Percentiles rank a stretch among this genome's conserved stretches.
Conservation (phyloP, 345 rosid genomes). For the Dimocarpus longan region DNA sequence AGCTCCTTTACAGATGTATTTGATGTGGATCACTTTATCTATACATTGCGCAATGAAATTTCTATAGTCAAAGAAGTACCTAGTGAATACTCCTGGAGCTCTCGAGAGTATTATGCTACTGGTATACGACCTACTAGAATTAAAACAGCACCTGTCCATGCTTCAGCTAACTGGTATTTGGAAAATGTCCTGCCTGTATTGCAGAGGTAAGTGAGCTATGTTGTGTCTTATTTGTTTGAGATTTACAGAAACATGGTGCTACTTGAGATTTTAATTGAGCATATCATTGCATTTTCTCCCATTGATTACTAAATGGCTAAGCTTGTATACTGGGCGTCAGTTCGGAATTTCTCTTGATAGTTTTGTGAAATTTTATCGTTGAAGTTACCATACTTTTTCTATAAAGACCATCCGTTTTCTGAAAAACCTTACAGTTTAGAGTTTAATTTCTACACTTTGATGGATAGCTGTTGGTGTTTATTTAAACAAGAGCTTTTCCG, state of each 20-base stretch:
- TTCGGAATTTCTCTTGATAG: not conserved
- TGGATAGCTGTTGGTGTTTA: not conserved
- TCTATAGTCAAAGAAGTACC: conserved; percentile 72
- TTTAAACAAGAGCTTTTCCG: not conserved
- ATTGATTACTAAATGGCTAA: not conserved
- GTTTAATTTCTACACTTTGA: not conserved
- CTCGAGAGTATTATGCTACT: conserved; percentile 90
- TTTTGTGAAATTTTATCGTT: conserved; percentile 8
- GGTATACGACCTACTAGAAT: conserved; percentile 92
- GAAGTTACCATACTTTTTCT: not conserved
- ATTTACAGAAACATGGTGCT: not conserved
- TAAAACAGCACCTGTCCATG: conserved; percentile 89
- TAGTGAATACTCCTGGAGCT: conserved; percentile 74
- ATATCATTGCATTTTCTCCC: not conserved
- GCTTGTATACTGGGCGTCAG: not conserved
- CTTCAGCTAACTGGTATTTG: conserved; percentile 85
- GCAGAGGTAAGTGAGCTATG: conserved; percentile 60
- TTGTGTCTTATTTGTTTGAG: not conserved
- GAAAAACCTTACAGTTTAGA: not conserved
- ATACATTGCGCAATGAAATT: conserved; percentile 56
- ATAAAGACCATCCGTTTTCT: not conserved
- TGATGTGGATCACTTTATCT: conserved; percentile 85
- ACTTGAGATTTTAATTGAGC: not conserved
- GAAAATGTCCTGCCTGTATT: conserved; percentile 85
- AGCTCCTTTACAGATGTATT: conserved; percentile 84